These are phyloP conservation scores for Suhomyces ambrosiae DNA, from an alignment of 1,139 yeast species.

Conservation along the genomic window DNA sequence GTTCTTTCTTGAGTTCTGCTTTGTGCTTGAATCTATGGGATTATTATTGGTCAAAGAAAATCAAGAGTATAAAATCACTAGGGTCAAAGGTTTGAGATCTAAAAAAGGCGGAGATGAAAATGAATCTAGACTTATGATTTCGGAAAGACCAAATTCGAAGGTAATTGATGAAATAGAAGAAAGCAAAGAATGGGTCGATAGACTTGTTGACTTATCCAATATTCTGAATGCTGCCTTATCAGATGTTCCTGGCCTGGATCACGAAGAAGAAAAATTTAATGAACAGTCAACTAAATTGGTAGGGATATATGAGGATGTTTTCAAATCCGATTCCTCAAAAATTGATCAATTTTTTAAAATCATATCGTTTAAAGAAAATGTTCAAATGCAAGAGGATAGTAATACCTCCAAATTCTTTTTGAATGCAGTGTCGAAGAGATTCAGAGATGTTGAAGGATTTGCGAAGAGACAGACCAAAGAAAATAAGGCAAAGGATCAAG, in stretches of 20 bases:
- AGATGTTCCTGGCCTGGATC: constrained; percentile 14
- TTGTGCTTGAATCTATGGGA: constrained; percentile 78
- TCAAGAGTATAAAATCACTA: constrained; percentile 48
- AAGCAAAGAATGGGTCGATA: constrained; percentile 33
- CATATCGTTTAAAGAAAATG: constrained; percentile 43
- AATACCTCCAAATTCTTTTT: constrained; percentile 47
- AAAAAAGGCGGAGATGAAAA: constrained; percentile 31
- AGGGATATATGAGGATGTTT: constrained; percentile 21
- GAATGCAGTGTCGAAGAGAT: constrained; percentile 71
- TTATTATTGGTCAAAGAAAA: constrained; percentile 54
- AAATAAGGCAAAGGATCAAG: constrained; percentile 55
- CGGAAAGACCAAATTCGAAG: constrained; percentile 30
- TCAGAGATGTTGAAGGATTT: constrained; percentile 86
- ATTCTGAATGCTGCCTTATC: constrained; percentile 4
- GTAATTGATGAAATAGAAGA: constrained; percentile 33
- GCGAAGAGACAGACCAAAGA: constrained; percentile 87
- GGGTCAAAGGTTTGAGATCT: constrained; percentile 71
- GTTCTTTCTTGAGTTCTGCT: constrained; percentile 51
- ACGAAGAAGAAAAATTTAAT: constrained; percentile 14
- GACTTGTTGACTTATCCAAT: constrained; percentile 21
- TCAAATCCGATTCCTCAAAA: constrained; percentile 22
- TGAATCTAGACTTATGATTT: constrained; percentile 22
- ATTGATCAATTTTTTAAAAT: constrained; percentile 29
- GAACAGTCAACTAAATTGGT: constrained; percentile 25
- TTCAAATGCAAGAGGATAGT: constrained; percentile 27